Evolutionary conservation across 1,284 basidiomycete species (phyloP).

Genomic region (Vanrija pseudolonga): DNA sequence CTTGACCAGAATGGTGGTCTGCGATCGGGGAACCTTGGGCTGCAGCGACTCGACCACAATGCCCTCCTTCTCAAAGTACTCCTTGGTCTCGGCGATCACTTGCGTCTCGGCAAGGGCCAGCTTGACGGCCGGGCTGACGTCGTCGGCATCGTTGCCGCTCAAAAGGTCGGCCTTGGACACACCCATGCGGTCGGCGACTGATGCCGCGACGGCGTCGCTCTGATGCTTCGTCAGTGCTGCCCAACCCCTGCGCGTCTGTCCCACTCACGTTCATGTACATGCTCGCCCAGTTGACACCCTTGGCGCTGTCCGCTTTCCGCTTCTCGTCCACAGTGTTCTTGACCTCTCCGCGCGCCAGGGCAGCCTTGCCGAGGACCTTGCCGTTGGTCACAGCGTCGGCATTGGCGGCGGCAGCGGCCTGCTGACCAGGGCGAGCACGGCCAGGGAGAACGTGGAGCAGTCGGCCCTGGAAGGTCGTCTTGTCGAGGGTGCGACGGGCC

Average conservation of each 20-base stretch:
- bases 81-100: constrained; percentile 90
- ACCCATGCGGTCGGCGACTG: constrained; percentile 74
- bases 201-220: constrained; percentile 83
- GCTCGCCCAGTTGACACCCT: constrained; percentile 93
- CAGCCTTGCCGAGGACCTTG: constrained; percentile 45
- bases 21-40: constrained; percentile 58
- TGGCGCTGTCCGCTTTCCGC: constrained; percentile 67
- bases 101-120: constrained; percentile 90
- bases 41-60: constrained; percentile 52
- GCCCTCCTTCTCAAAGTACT: constrained; percentile 67
- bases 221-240: constrained; percentile 39
- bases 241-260: not conserved
- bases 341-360: constrained; percentile 61
- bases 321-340: constrained; percentile 62
- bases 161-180: constrained; percentile 83
- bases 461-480: constrained; percentile 85
- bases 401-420: constrained; percentile 55
- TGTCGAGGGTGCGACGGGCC: constrained; percentile 77
- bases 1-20: constrained; percentile 87
- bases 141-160: constrained; percentile 46
- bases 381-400: constrained; percentile 33
- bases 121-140: constrained; percentile 67
- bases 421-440: constrained; percentile 56
- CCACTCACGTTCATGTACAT: constrained; percentile 92
- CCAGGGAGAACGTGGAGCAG: constrained; percentile 83